phyloP scores from a whole-genome alignment of 2,329 filamentous ascomycete genomes.

The Cytospora paraplurivora region DNA sequence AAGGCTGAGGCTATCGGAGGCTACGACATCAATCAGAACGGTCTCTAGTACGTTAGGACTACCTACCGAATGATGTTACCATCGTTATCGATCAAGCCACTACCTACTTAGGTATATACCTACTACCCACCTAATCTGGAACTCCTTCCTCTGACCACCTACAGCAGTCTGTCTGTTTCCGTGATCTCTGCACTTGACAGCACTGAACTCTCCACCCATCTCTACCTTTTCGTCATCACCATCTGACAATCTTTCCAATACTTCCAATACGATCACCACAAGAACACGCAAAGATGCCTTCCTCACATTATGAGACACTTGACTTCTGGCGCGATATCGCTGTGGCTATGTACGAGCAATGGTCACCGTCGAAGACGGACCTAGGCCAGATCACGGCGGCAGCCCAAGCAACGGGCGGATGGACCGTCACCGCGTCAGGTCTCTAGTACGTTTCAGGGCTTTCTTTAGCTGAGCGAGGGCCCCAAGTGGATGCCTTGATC shows the following conservation, averaged over 20 bases:
- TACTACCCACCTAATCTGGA: background rate
- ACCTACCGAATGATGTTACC: too few species aligned
- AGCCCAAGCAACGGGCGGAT: conserved; percentile 29
- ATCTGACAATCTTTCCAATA: too few species aligned
- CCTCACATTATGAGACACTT: conserved; percentile 43
- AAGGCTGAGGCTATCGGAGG: background rate
- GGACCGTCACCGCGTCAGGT: conserved; percentile 35
- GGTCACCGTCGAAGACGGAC: conserved; percentile 37
- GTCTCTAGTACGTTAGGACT: background rate
- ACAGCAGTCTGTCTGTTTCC: background rate
- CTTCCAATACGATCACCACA: background rate
- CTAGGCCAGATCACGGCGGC: conserved; percentile 32
- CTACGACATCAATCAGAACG: background rate
- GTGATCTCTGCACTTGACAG: background rate
- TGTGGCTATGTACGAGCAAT: conserved; percentile 42
- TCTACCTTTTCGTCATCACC: too few species aligned
- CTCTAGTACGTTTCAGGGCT: conserved; percentile 27
- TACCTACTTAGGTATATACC: background rate
- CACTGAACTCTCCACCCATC: background rate
- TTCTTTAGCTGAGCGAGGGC: background rate
- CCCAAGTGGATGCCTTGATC: background rate
- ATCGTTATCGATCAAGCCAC: background rate
- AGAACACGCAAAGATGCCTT: background rate
- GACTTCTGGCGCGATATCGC: conserved; percentile 49
- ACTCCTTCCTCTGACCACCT: background rate